Evolutionary conservation across 371 early-diverging fungal genomes (phyloP).

Genomic region (Apophysomyces trapeziformis): DNA sequence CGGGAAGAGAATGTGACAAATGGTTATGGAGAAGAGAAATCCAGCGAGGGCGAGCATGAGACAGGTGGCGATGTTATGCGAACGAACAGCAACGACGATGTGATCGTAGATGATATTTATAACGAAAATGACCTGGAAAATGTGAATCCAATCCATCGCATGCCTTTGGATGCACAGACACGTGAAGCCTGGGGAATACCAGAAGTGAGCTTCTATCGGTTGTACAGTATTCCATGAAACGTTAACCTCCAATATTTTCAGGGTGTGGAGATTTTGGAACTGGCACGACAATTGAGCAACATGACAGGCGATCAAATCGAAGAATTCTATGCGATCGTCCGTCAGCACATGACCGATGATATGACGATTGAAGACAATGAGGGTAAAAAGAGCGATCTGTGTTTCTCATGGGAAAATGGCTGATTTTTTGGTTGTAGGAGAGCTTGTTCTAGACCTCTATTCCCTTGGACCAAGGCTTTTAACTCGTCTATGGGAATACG

Average conservation of each 20-base stretch:
- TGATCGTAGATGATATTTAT: slow-evolving; percentile 36
- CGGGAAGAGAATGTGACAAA: slow-evolving; percentile 4
- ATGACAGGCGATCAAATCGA: slow-evolving; percentile 31
- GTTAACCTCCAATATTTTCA: neutral
- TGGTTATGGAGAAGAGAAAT: slow-evolving; percentile 2
- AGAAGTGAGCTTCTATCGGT: slow-evolving; percentile 21
- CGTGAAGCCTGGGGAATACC: slow-evolving; percentile 50
- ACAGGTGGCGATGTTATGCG: neutral
- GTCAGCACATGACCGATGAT: slow-evolving; percentile 27
- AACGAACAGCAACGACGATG: slow-evolving; percentile 6
- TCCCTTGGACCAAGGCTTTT: slow-evolving; percentile 44
- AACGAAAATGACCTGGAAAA: slow-evolving; percentile 38
- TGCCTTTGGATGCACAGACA: slow-evolving; percentile 26
- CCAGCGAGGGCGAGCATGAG: slow-evolving; percentile 6
- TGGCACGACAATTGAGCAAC: slow-evolving; percentile 38
- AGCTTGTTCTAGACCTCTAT: slow-evolving; percentile 47
- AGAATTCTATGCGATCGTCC: slow-evolving; percentile 35
- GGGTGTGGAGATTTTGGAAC: slow-evolving; percentile 46
- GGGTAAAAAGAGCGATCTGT: slow-evolving; percentile 30
- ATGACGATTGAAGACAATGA: slow-evolving; percentile 50
- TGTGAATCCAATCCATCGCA: slow-evolving; percentile 38
- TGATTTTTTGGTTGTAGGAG: slow-evolving; percentile 26
- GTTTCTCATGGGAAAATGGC: neutral
- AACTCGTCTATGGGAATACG: slow-evolving; percentile 43
- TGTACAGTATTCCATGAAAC: neutral